phyloP scores from a whole-genome alignment of 163 green algal species.

The Picocystis sp. region DNA sequence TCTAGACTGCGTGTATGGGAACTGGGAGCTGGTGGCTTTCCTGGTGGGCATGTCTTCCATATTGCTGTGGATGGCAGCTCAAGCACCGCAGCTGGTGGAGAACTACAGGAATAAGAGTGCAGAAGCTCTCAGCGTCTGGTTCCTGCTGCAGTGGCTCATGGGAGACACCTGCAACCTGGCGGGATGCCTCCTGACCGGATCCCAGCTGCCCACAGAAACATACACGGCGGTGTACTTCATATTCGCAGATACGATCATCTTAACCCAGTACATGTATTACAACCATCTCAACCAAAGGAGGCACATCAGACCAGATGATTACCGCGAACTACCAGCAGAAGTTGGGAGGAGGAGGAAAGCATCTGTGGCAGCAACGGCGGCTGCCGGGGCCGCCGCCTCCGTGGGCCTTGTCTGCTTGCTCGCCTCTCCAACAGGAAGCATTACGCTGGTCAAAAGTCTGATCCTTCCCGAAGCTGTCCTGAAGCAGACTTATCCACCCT shows the following conservation, averaged over 20 bases:
- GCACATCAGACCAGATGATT: not conserved
- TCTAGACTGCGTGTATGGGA: no score
- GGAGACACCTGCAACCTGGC: slow-evolving; percentile 85
- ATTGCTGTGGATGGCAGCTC: slow-evolving; percentile 60
- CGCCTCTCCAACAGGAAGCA: not conserved
- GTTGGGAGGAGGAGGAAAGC: no score
- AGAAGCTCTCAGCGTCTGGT: slow-evolving; percentile 67
- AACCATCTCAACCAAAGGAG: slow-evolving; percentile 1
- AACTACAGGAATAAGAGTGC: slow-evolving; percentile 60
- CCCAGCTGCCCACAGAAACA: slow-evolving; percentile 69
- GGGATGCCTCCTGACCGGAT: slow-evolving; percentile 53
- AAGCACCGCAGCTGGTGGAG: slow-evolving; percentile 57
- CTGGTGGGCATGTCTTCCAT: slow-evolving; percentile 53
- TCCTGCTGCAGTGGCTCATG: slow-evolving; percentile 63
- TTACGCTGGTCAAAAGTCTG: not conserved
- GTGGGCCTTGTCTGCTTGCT: not conserved
- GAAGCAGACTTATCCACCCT: not conserved
- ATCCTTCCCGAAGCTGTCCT: not conserved
- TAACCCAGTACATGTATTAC: slow-evolving; percentile 22
- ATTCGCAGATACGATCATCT: slow-evolving; percentile 44
- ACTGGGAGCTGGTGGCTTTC: slow-evolving; percentile 35
- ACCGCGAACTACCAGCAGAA: no score
- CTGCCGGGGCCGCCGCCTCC: no score
- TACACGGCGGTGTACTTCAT: slow-evolving; percentile 78
- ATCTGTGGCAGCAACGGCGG: no score